These are phyloP conservation scores for Pseudoscleropodium purum DNA, from an alignment of 225 moss, liverwort and hornwort genomes.

Conservation along the genomic window DNA sequence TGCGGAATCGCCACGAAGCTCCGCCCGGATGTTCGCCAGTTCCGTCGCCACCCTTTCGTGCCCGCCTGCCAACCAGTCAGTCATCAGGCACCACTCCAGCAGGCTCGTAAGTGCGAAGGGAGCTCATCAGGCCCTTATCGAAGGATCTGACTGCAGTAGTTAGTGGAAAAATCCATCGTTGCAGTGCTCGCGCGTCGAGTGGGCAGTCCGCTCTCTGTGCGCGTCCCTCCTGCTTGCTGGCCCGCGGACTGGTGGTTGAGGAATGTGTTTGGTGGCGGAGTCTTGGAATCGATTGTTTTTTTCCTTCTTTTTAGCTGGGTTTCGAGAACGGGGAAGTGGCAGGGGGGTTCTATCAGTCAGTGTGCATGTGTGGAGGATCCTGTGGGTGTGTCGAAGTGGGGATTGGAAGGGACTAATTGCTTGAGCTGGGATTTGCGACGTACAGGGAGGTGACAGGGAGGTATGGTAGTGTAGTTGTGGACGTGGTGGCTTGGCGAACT, in stretches of 20 bases:
- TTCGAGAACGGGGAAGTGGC: background rate
- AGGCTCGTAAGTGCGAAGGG: background rate
- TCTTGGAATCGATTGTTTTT: too few relatives aligned
- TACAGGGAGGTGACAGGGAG: background rate
- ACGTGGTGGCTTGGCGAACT: background rate
- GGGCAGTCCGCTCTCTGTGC: background rate
- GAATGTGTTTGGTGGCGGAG: background rate
- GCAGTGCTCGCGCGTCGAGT: background rate
- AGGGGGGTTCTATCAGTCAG: background rate
- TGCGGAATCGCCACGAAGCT: background rate
- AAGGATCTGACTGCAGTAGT: background rate
- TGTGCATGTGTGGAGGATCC: background rate
- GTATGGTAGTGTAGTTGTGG: background rate
- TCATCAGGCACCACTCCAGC: background rate
- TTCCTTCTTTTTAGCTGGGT: background rate
- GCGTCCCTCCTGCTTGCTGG: background rate
- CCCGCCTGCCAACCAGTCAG: background rate
- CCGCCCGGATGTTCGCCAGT: background rate
- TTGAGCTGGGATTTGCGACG: background rate
- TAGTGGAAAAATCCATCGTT: background rate
- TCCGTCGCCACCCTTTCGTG: background rate
- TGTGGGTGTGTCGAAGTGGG: background rate
- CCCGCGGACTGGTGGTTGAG: background rate
- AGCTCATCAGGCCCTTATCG: background rate
- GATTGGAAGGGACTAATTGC: background rate